Conservation (phyloP, 345 rosid species). For the Hirschfeldia incana region DNA sequence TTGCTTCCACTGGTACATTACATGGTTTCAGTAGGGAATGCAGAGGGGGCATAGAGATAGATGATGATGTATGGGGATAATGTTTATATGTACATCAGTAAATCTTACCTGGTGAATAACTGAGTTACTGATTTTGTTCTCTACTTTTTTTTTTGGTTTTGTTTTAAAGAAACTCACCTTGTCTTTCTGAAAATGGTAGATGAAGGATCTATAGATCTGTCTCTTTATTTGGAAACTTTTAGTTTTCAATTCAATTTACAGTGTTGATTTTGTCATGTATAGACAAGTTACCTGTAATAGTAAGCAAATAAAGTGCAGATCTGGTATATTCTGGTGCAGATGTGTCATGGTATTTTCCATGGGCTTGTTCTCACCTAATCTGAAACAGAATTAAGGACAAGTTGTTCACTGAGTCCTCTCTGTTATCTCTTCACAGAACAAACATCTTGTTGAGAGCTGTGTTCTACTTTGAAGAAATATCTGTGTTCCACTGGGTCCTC, state of each 20-base stretch:
- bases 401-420: constrained; percentile 10
- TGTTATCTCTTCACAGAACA: not conserved
- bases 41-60: constrained; percentile 5
- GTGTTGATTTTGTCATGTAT: not conserved
- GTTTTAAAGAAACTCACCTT: not conserved
- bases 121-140: constrained; percentile 12
- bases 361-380: constrained; percentile 35
- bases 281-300: constrained; percentile 7
- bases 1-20: constrained; percentile 17
- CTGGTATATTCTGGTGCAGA: constrained; percentile 28
- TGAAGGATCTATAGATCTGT: constrained; percentile 7
- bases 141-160: not conserved
- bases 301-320: constrained; percentile 9
- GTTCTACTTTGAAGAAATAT: constrained; percentile 7
- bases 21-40: constrained; percentile 17
- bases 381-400: constrained; percentile 34
- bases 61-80: constrained; percentile 28
- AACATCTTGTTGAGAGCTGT: not conserved
- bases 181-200: constrained; percentile 5
- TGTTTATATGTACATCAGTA: constrained; percentile 34
- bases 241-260: constrained; percentile 1
- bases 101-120: constrained; percentile 33
- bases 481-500: not conserved
- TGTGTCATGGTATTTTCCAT: constrained; percentile 31
- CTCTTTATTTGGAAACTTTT: not conserved